Base-by-base conservation (phyloP, 768 basidiomycete genomes). In the Pleurotus giganteus region DNA sequence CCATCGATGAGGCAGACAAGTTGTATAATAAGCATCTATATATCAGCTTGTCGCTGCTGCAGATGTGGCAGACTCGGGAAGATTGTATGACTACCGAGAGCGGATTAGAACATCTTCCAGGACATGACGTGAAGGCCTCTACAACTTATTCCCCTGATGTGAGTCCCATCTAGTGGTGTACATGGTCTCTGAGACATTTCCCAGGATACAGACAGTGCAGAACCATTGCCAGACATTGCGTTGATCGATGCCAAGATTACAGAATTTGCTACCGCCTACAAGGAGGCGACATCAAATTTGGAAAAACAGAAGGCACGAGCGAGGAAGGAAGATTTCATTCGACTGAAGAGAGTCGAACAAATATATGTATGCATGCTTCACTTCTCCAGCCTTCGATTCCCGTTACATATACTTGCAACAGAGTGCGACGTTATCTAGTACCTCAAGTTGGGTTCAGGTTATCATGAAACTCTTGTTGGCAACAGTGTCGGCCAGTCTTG, bases 31-130 rank as follows among this genome's bases (percentile, higher is more conserved):
- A 82, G 58, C 94, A 98, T 65, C 88, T 96, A 84, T 88, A 97
- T 64, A 79, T 98, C 56, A 89, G 91, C 45, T 75, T 95, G 47
- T 83, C 94, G 21, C 73, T 98, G 15, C 84, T 85, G 74, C 97
- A 99, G 73, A 92, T 95, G 84, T 98, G 93, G 92, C 81, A 88
- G 66, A 90, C 93, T 15, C 79, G 97, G 61, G 95, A 98, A 69
- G 96, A 98, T 64, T 98, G 89, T 65, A 91, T 97, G 80, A 86
- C 88, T 1, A 83, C 86, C 44, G 97, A 99, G 72, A 93, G 94
- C 64, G 97, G 97, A 11, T 70, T 97, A 57, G 89, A 94, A 19
- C 80, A 81, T 60, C 79, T 91, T 74, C 86, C 88, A 12, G 88
- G 88, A 27, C 73, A 80, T 31, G 86, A 85, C 58, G 80, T 74